Evolutionary conservation across 2,329 filamentous ascomycete genomes (phyloP), one percentile per base, ranked within the genome.

Genomic region (Microascus cirrosus): DNA sequence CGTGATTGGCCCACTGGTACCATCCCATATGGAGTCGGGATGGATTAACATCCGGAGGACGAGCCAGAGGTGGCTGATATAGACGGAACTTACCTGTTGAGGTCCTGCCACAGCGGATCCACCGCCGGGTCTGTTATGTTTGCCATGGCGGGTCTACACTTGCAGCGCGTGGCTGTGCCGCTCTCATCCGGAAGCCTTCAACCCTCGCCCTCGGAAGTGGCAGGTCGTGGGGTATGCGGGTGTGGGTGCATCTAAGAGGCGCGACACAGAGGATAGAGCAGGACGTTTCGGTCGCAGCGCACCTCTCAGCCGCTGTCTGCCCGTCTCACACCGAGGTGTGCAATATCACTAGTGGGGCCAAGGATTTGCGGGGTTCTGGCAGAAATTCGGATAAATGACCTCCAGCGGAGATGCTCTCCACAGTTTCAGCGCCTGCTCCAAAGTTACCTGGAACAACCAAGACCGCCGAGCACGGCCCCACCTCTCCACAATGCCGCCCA

Each of bases 41-140:
- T 32, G 8, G 28, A 32, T 32, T 32, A 32, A 22, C 22, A 25
- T 10, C n/a, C n/a, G 48, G 12, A 51, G 6, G 5, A 12, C 13
- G n/a, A 50, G 13, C 4, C 13, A n/a, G 15, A n/a, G 10, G 36
- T 18, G 15, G 39, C 15, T 18, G 18, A n/a, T 7, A 45, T 2
- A 45, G 6, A 18, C 15, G 48, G 48, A 22, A 78, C 83, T 67
- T 80, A 90, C 87, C 85, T 87, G 74, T 90, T 83, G 66, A 89
- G 78, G 70, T 89, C 80, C 67, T 89, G 84, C 87, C 87, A 90
- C 78, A 84, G 75, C 76, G 79, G 79, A 74, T 84, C 83, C 62
- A 73, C 60, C 56, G 71, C 71, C 56, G 28, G 51, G 25, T 57
- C 55, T 15, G 55, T 18, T 24, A 53, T 52, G 45, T 57, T 57